These are phyloP conservation scores for Pneumocystis sp. DNA, from an alignment of 1,139 yeast genomes.

Conservation along the genomic window DNA sequence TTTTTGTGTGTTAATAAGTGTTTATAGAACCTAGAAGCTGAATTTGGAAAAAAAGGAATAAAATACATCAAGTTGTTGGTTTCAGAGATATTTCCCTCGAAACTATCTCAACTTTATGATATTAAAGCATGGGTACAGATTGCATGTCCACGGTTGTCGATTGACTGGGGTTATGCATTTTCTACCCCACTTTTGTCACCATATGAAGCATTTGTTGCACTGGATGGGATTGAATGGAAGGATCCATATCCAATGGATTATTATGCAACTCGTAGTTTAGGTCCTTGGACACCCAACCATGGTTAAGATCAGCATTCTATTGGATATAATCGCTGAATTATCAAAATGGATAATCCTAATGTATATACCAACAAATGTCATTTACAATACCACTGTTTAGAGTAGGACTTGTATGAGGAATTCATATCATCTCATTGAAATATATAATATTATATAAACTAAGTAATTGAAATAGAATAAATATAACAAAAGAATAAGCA, in stretches of 20 bases:
- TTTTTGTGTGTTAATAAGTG: background rate
- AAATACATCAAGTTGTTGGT: constrained; percentile 67
- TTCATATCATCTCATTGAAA: background rate
- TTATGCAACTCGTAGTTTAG: constrained; percentile 80
- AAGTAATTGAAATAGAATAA: too few species aligned
- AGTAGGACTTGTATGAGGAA: background rate
- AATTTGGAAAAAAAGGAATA: constrained; percentile 39
- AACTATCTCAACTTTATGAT: constrained; percentile 84
- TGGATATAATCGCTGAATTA: background rate
- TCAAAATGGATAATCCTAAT: too few species aligned
- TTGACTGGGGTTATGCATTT: constrained; percentile 98
- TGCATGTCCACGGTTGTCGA: constrained; percentile 90
- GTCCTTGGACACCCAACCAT: constrained; percentile 24
- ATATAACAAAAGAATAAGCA: background rate
- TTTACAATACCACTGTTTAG: background rate
- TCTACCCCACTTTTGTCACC: constrained; percentile 85
- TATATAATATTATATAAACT: too few species aligned
- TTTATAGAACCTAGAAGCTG: constrained; percentile 29
- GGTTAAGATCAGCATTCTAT: constrained; percentile 3
- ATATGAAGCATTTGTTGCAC: constrained; percentile 86
- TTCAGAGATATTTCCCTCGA: constrained; percentile 87
- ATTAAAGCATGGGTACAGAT: constrained; percentile 93
- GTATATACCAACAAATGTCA: background rate
- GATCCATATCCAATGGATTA: constrained; percentile 87
- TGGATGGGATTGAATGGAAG: constrained; percentile 59